Evolutionary conservation across 2,329 filamentous ascomycete species (phyloP).

Genomic region (Raffaelea arxii): DNA sequence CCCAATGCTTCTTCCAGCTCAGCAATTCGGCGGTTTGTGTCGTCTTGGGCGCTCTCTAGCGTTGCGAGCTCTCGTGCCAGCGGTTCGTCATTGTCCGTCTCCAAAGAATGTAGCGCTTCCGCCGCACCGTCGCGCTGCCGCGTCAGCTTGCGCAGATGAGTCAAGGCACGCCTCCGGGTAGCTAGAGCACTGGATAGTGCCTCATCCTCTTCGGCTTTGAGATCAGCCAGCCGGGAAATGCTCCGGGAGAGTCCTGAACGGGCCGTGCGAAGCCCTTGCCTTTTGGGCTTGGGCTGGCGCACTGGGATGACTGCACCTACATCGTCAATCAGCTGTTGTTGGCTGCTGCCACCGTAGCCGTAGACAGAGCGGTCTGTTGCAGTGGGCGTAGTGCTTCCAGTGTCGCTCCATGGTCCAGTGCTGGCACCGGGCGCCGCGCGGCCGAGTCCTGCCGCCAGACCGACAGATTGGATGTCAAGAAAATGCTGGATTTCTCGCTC

Average conservation of each 20-base stretch:
- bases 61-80: constrained; percentile 50
- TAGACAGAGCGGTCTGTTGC: constrained; percentile 2
- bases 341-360: constrained; percentile 13
- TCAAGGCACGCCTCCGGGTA: constrained; percentile 46
- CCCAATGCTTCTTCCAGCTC: constrained; percentile 55
- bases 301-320: constrained; percentile 49
- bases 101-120: constrained; percentile 42
- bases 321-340: constrained; percentile 5
- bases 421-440: constrained; percentile 11
- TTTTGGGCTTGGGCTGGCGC: constrained; percentile 44
- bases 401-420: constrained; percentile 23
- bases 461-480: constrained; percentile 38
- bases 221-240: constrained; percentile 52
- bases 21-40: constrained; percentile 53
- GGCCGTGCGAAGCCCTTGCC: constrained; percentile 49
- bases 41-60: constrained; percentile 44
- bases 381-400: constrained; percentile 31
- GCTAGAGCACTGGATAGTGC: constrained; percentile 47
- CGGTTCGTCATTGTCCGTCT: constrained; percentile 46
- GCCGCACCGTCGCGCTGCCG: constrained; percentile 39
- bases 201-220: constrained; percentile 61
- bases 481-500: constrained; percentile 37
- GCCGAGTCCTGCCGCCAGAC: constrained; percentile 28
- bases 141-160: constrained; percentile 43
- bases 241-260: constrained; percentile 54